Conservation (phyloP, 176 grass and related monocot genomes). For the Musa schizocarpa region DNA sequence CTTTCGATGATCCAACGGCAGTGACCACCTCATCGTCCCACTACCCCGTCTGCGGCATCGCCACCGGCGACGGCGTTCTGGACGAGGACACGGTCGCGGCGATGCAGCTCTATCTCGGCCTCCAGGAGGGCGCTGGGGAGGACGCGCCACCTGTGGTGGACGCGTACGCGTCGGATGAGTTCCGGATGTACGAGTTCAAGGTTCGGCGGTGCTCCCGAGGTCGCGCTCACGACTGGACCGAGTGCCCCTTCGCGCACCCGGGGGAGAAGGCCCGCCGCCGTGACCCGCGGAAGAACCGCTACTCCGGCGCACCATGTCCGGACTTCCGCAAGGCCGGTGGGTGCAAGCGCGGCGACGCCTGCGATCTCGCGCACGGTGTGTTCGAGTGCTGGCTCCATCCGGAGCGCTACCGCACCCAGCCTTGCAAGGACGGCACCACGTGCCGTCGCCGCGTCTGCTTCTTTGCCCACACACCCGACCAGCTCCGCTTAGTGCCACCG, state of each 20-base stretch:
- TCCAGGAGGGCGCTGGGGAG: neutral
- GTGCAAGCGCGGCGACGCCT: conserved; percentile 7
- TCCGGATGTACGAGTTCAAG: conserved; percentile 99
- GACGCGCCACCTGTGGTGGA: conserved; percentile 18
- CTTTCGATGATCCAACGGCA: neutral
- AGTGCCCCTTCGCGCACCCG: conserved; percentile 96
- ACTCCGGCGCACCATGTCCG: conserved; percentile 75
- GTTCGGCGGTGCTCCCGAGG: conserved; percentile 60
- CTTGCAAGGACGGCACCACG: conserved; percentile 10
- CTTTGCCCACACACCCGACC: conserved; percentile 14
- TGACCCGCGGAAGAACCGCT: conserved; percentile 76
- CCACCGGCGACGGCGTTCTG: neutral
- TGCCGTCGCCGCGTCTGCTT: conserved; percentile 20
- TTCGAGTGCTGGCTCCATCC: conserved; percentile 18
- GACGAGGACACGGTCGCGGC: neutral
- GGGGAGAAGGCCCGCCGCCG: conserved; percentile 87
- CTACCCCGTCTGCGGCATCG: neutral
- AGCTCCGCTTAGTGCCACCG: neutral
- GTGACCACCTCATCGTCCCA: neutral
- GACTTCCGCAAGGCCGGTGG: conserved; percentile 75
- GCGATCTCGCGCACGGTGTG: conserved; percentile 6
- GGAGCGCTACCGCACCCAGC: conserved; percentile 11
- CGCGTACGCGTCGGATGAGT: conserved; percentile 67
- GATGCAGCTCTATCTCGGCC: neutral
- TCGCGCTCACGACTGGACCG: conserved; percentile 88